phyloP scores from a whole-genome alignment of 495 filamentous ascomycete genomes.

The Lindgomyces ingoldianus region DNA sequence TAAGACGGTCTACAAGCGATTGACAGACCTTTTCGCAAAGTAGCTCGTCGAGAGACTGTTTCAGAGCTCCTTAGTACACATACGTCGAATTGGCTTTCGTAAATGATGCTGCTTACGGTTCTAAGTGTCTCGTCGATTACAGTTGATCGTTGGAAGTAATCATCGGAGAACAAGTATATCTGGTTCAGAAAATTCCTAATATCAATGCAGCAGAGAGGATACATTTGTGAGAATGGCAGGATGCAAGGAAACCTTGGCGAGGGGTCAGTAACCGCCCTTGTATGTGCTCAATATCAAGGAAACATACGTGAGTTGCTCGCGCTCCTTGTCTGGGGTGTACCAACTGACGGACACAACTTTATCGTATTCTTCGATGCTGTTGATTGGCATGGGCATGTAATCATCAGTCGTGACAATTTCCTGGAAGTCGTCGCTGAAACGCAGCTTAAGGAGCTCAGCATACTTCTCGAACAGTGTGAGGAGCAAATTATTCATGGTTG shows the following conservation, averaged over 20 bases:
- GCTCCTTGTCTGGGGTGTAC: conserved; percentile 79
- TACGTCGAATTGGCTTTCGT: not conserved
- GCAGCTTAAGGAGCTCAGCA: conserved; percentile 81
- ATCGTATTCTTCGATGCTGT: conserved; percentile 84
- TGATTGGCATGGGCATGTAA: conserved; percentile 98
- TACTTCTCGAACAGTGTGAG: conserved; percentile 89
- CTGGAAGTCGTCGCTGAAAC: conserved; percentile 91
- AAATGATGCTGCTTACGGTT: conserved; percentile 52
- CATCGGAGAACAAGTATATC: conserved; percentile 93
- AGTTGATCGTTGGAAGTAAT: conserved; percentile 83
- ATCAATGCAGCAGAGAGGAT: conserved; percentile 94
- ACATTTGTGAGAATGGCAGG: conserved; percentile 98
- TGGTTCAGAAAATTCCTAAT: conserved; percentile 96
- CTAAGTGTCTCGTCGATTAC: conserved; percentile 87
- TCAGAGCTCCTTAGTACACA: not conserved
- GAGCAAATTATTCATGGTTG: conserved; percentile 75
- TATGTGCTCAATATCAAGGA: not conserved
- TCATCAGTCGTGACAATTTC: conserved; percentile 97
- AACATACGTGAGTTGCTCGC: conserved; percentile 72
- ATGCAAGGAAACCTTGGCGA: conserved; percentile 78
- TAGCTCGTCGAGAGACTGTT: conserved; percentile 78
- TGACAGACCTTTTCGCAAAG: conserved; percentile 88
- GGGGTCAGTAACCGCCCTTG: conserved; percentile 28
- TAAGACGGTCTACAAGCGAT: conserved; percentile 82
- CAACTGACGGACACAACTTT: conserved; percentile 92